These are phyloP conservation scores for Chrysoporthe austroafricana DNA, from an alignment of 2,329 filamentous ascomycete genomes.

Conservation along the genomic window DNA sequence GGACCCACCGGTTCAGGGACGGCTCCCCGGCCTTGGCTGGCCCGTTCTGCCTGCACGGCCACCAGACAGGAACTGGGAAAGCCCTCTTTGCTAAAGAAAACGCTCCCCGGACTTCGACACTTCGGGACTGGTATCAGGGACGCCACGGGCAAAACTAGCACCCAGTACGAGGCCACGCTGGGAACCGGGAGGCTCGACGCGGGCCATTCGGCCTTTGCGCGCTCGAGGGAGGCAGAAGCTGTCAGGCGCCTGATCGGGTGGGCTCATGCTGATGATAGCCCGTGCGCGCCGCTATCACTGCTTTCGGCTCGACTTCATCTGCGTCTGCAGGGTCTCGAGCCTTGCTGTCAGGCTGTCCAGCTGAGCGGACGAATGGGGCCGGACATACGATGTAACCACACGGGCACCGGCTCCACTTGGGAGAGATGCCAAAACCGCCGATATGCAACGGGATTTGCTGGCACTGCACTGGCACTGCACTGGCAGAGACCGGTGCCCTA, in stretches of 20 bases:
- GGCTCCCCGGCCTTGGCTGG: not conserved
- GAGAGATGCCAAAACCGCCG: not conserved
- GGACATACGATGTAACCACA: conserved; percentile 4
- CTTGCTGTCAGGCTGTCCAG: not conserved
- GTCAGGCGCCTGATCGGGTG: not conserved
- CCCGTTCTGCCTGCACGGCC: conserved; percentile 11
- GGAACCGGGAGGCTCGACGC: too few relatives aligned
- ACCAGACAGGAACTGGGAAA: conserved; percentile 5
- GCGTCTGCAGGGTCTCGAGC: conserved; percentile 2
- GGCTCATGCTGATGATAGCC: conserved; percentile 5
- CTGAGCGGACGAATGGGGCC: not conserved
- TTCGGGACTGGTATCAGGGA: not conserved
- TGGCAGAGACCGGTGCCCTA: too few relatives aligned
- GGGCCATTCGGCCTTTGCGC: too few relatives aligned
- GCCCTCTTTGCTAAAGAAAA: not conserved
- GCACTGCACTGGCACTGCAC: not conserved
- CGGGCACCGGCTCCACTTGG: not conserved
- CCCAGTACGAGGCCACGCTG: too few relatives aligned
- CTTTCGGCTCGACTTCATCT: conserved; percentile 3
- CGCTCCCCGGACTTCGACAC: not conserved
- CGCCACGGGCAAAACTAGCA: not conserved
- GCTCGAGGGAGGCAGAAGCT: not conserved
- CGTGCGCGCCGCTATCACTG: conserved; percentile 2
- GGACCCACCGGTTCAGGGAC: conserved; percentile 2
- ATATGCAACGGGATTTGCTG: not conserved